These are phyloP conservation scores for Colletotrichum agaves DNA, from an alignment of 2,329 filamentous ascomycete genomes.

Conservation along the genomic window DNA sequence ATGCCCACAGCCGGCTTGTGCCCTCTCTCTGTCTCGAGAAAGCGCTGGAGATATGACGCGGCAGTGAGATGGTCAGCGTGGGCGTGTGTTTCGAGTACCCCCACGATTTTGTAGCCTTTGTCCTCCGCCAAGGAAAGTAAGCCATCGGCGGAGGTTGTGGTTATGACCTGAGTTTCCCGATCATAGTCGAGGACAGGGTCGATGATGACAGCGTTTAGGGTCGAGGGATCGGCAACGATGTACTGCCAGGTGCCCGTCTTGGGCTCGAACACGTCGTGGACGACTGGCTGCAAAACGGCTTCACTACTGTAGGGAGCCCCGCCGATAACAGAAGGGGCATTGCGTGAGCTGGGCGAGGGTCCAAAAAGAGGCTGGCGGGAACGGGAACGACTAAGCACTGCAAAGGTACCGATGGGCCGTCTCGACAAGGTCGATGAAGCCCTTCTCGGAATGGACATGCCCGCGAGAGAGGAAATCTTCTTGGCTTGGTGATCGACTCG, in stretches of 20 bases:
- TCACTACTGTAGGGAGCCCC: neutral
- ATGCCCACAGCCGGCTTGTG: conserved; percentile 61
- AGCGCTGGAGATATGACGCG: conserved; percentile 64
- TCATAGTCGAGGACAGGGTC: conserved; percentile 71
- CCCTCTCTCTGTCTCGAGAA: conserved; percentile 49
- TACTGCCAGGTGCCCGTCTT: conserved; percentile 68
- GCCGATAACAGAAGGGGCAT: neutral
- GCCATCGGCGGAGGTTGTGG: conserved; percentile 62
- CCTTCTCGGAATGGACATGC: too few species aligned
- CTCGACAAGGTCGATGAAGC: too few species aligned
- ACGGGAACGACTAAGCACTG: too few species aligned
- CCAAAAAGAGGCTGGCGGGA: too few species aligned
- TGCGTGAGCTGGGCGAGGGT: too few species aligned
- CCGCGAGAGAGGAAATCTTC: too few species aligned
- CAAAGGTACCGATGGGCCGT: too few species aligned
- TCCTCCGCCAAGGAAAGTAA: conserved; percentile 57
- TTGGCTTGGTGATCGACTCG: too few species aligned
- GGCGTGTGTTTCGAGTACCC: conserved; percentile 71
- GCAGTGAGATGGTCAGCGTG: conserved; percentile 72
- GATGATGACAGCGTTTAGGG: conserved; percentile 64
- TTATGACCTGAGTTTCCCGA: conserved; percentile 51
- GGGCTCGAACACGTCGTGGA: conserved; percentile 53
- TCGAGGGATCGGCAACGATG: conserved; percentile 64
- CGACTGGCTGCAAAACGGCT: conserved; percentile 43
- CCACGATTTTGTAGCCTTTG: conserved; percentile 58